Percentiles rank a stretch among this genome's conserved stretches.
Evolutionary conservation across 345 rosid species (phyloP).

Genomic region (Lepidium aucheri): DNA sequence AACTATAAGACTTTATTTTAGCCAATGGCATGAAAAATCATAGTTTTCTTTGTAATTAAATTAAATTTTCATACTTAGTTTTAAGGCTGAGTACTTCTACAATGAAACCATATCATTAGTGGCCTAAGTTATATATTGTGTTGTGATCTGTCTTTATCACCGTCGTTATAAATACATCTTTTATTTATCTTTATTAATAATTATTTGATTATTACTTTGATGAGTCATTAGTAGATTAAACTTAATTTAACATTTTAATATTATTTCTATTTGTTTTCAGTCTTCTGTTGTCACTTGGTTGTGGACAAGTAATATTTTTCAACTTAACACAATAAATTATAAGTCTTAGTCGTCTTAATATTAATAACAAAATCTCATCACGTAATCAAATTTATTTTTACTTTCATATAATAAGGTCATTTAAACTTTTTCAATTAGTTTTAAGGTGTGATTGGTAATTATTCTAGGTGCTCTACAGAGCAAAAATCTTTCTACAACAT

Average conservation of each 20-base stretch:
- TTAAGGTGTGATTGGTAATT: too few species aligned
- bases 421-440: constrained; percentile 7
- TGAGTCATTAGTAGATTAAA: constrained; percentile 17
- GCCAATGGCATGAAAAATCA: not conserved
- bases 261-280: constrained; percentile 6
- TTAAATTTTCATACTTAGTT: not conserved
- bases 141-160: constrained; percentile 3
- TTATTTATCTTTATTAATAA: not conserved
- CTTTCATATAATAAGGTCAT: not conserved
- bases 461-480: too few species aligned
- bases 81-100: not conserved
- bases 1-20: not conserved
- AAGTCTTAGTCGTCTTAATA: not conserved
- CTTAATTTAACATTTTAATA: not conserved
- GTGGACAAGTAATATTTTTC: constrained; percentile 12
- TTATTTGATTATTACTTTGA: constrained; percentile 16
- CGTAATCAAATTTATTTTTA: constrained; percentile 14
- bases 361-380: constrained; percentile 21
- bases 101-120: constrained; percentile 4
- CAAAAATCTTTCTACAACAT: too few species aligned
- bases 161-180: not conserved
- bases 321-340: constrained; percentile 17
- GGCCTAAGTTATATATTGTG: not conserved
- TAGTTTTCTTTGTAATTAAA: not conserved
- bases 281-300: constrained; percentile 24